Percentiles rank a stretch among this genome's conserved stretches.
Conservation (phyloP, 2,329 filamentous ascomycete genomes). For the Neoascochyta sp. region DNA sequence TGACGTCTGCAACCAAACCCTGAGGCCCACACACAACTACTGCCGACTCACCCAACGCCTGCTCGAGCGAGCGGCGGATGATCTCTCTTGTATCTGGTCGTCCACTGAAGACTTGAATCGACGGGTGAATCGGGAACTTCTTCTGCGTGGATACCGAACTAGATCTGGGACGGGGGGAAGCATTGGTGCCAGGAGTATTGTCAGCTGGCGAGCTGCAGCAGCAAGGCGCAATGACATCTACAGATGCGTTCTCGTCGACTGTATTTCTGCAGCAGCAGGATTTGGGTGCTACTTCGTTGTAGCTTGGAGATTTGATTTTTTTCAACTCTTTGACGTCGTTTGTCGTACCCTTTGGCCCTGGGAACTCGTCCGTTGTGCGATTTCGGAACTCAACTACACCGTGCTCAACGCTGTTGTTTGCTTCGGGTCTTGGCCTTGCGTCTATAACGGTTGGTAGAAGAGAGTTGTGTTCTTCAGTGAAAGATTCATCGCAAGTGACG, state of each 20-base stretch:
- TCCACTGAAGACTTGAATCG: constrained; percentile 44
- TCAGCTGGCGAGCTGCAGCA: constrained; percentile 11
- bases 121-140: constrained; percentile 29
- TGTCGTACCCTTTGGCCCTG: constrained; percentile 17
- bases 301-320: constrained; percentile 1
- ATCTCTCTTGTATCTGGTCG: constrained; percentile 52
- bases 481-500: constrained; percentile 51
- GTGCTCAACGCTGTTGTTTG: constrained; percentile 8
- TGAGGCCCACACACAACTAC: constrained; percentile 61
- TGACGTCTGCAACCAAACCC: constrained; percentile 54
- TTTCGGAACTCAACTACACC: constrained; percentile 19
- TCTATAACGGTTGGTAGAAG: constrained; percentile 21
- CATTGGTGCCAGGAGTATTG: constrained; percentile 3
- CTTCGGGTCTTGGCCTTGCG: constrained; percentile 8
- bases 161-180: no score
- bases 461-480: constrained; percentile 42
- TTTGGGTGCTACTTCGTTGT: no score
- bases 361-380: constrained; percentile 2
- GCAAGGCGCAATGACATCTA: constrained; percentile 24
- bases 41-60: constrained; percentile 58
- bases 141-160: constrained; percentile 9
- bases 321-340: constrained; percentile 13
- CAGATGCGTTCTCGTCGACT: constrained; percentile 37
- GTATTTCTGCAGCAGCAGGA: constrained; percentile 51
- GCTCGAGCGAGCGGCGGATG: constrained; percentile 55